A percentile compares a stretch with the other conserved stretches of the same genome.
Conservation (phyloP, 2,329 filamentous ascomycete species). For the Trichoderma koningiopsis region DNA sequence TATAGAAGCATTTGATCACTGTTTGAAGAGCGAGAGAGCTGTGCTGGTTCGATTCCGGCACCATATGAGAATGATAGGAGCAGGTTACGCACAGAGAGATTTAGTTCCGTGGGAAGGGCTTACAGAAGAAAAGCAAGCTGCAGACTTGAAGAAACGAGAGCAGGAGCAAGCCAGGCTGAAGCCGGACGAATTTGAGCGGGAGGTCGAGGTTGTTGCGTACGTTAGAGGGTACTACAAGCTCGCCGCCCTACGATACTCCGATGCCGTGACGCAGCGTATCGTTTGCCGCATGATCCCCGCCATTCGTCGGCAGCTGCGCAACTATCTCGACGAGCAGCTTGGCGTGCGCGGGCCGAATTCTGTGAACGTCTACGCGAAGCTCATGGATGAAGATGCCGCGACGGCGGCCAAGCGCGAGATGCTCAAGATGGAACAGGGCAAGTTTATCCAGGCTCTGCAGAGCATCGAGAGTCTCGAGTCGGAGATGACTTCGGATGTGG, state of each 20-base stretch:
- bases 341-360: constrained; percentile 42
- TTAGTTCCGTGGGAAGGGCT: constrained; percentile 48
- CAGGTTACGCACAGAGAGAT: constrained; percentile 36
- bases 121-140: constrained; percentile 50
- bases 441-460: constrained; percentile 49
- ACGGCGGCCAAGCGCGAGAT: constrained; percentile 46
- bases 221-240: constrained; percentile 71
- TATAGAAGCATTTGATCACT: constrained; percentile 48
- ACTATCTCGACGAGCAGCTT: constrained; percentile 48
- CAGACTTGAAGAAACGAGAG: constrained; percentile 48
- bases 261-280: constrained; percentile 53
- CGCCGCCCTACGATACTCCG: constrained; percentile 65
- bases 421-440: constrained; percentile 48
- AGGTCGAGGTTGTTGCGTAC: constrained; percentile 63
- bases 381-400: constrained; percentile 53
- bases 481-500: constrained; percentile 31
- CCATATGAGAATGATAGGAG: constrained; percentile 50
- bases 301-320: constrained; percentile 44
- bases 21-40: constrained; percentile 49
- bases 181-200: constrained; percentile 59
- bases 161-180: constrained; percentile 52
- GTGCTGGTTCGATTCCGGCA: constrained; percentile 52
- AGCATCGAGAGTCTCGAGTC: constrained; percentile 50
- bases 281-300: constrained; percentile 53
- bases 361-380: constrained; percentile 40